phyloP scores from a whole-genome alignment of 2,329 filamentous ascomycete species.

The Cladosporium velox region DNA sequence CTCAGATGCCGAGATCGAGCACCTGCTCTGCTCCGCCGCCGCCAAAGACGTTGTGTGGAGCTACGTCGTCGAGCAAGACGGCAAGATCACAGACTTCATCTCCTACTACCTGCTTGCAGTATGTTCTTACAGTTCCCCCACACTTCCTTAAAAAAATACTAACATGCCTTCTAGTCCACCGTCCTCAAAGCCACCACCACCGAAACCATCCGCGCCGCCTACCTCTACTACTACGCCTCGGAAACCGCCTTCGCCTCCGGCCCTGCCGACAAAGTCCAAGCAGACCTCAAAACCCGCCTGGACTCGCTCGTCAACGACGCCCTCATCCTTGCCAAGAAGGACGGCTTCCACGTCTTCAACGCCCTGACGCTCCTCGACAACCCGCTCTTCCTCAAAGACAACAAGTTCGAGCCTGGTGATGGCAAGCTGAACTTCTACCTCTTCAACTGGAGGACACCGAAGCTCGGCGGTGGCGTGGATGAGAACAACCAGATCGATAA shows the following conservation, averaged over 20 bases:
- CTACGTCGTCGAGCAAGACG: constrained; percentile 78
- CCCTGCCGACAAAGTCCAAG: constrained; percentile 26
- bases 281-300: constrained; percentile 73
- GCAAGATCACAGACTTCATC: constrained; percentile 92
- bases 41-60: constrained; percentile 85
- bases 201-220: constrained; percentile 80
- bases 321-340: constrained; percentile 80
- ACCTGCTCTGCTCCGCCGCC: constrained; percentile 81
- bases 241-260: constrained; percentile 65
- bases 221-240: constrained; percentile 95
- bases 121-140: background rate
- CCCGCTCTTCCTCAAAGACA: constrained; percentile 84
- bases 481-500: constrained; percentile 75
- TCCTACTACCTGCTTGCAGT: constrained; percentile 90
- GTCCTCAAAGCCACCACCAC: constrained; percentile 79
- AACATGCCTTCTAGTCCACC: constrained; percentile 58
- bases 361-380: constrained; percentile 93
- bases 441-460: constrained; percentile 90
- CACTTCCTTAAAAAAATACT: background rate
- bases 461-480: constrained; percentile 84
- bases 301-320: constrained; percentile 81
- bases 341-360: constrained; percentile 94
- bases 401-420: constrained; percentile 93
- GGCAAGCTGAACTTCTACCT: constrained; percentile 96
- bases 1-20: constrained; percentile 74